Evolutionary conservation across 2,329 filamentous ascomycete species (phyloP).

Genomic region (Chrysosporium keratinophilum): DNA sequence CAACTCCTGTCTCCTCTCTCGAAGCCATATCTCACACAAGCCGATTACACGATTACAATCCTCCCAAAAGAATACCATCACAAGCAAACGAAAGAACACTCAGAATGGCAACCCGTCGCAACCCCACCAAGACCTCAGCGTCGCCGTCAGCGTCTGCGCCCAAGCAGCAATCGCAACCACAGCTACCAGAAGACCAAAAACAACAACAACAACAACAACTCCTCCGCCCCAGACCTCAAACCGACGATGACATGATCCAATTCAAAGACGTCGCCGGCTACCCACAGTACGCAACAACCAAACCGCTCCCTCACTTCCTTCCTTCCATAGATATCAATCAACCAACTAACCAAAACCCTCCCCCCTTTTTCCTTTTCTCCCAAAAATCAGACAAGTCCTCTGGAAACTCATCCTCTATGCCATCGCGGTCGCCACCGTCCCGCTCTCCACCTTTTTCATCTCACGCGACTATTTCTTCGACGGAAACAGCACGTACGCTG

Average conservation of each 20-base stretch:
- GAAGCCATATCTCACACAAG: no score
- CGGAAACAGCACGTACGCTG: conserved; percentile 80
- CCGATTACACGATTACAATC: not conserved
- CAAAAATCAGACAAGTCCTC: conserved; percentile 76
- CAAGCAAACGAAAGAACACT: not conserved
- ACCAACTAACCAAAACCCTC: not conserved
- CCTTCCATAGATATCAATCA: no score
- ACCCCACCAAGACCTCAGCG: conserved; percentile 17
- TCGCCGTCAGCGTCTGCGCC: no score
- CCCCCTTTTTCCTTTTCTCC: no score
- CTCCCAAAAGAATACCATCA: not conserved
- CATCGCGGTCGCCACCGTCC: conserved; percentile 76
- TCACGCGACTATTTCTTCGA: conserved; percentile 63
- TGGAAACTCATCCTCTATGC: conserved; percentile 84
- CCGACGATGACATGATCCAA: not conserved
- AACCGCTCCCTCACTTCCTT: no score
- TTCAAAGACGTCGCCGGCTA: conserved; percentile 2
- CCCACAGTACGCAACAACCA: not conserved
- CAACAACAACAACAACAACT: no score
- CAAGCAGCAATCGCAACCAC: conserved; percentile 17
- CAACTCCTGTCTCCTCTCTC: no score
- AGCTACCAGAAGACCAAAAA: conserved; percentile 17
- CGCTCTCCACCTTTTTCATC: conserved; percentile 80
- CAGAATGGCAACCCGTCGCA: conserved; percentile 27
- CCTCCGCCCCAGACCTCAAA: not conserved